Evolutionary conservation across 495 filamentous ascomycete species (phyloP), one percentile per base, ranked within the genome.

Genomic region (Friedmanniomyces simplex): DNA sequence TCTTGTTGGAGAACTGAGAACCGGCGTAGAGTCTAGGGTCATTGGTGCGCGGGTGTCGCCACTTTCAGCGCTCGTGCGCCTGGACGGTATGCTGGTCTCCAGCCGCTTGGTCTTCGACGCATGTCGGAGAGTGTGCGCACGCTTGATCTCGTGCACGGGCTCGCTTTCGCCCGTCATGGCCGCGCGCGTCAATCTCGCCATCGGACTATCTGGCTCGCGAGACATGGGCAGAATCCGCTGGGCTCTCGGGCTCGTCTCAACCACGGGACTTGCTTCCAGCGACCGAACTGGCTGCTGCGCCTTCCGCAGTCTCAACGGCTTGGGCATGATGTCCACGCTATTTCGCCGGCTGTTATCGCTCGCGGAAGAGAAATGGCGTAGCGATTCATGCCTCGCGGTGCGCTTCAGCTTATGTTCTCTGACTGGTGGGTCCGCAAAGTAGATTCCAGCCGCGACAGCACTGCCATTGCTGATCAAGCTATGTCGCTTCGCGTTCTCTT

Each of bases 401-500:
- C 57, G 37, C 45, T 43, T 34, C 20, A 60, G 21, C 25, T 14
- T 47, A 24, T 55, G 50, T 16, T 54, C 41, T 30, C 26, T 47
- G 2, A 2, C 12, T 37, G 36, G 36, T 13, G 41, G 16, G 5
- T 16, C 45, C 8, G 34, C 28, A 7, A 57, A 21, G 2, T 22
- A 16, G 24, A 58, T 41, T 6, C 37, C 52, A 11, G 57, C 42
- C 2, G 59, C 37, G 8, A 48, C 46, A 13, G 16, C 52, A 6
- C 30, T 52, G 26, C 18, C 53, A 24, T 36, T 21, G 39, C 56
- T 52, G 34, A 63, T 41, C 14, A 34, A 18, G 20, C 46, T 57
- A 28, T 63, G 61, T 2, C 61, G 32, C 34, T 63, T 59, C 25
- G 55, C 61, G 24, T 63, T 63, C 36, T 59, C 56, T 42, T 55